Evolutionary conservation across 331 rosid genomes (phyloP), one percentile per base, ranked within the genome.

Genomic region (Acacia pycnantha): DNA sequence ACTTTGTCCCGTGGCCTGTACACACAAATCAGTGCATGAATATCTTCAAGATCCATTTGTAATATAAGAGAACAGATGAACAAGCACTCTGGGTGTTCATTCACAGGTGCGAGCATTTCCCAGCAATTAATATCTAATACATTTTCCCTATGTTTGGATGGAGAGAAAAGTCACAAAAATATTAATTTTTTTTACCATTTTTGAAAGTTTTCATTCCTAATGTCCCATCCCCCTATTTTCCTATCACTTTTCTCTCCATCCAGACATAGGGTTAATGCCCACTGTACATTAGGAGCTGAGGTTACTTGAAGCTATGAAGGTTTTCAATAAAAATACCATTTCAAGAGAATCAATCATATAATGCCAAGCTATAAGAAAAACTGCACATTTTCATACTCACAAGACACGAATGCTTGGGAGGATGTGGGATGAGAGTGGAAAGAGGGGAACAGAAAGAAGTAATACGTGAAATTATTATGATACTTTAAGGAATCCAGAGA

Each of bases 1-100:
- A 48, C 62, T 26, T 64, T 50, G 40, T 53, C 24, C 46, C 11
- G 44, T 4, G 62, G 46, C 40, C 89, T 82, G 82, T 14, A 79
- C 47, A 48, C 48, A 66, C 24, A 77, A 9, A 77, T 56, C 19
- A 59, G 15, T 4, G 37, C 37, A 33, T 4, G 37, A 33, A 33
- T 33, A 33, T 33, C 37, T 4, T 40, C 43, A 9, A 58, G 26
- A 58, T n/a, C 6, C 46, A 50, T 18, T 40, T 29, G 54, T 35
- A 66, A 11, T 27, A 65, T 14, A 51, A 44, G 62, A 50, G 62
- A 61, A 15, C 26, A 15, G 26, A 12, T 16, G 24, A 19, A 59
- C 44, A 12, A 31, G 31, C 4, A 72, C 43, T 27, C 37, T 33
- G 37, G 5, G 37, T 33, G 37, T 33, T 33, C 37, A 33, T 33